phyloP scores from a whole-genome alignment of 73 alveolate species.

The Stentor coeruleus region DNA sequence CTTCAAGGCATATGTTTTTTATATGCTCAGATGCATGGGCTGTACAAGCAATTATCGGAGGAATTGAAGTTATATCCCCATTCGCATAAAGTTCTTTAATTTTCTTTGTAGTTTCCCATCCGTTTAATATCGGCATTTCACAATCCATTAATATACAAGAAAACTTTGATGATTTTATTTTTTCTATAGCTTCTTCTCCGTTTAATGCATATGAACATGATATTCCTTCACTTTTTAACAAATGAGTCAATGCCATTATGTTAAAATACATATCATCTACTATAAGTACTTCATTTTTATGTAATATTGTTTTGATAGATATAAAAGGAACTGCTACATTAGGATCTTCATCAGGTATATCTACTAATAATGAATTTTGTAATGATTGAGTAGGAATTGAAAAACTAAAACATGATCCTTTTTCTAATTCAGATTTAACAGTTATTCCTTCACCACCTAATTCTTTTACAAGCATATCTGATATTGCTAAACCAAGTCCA shows the following conservation, averaged over 20 bases:
- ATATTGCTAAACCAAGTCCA: not conserved
- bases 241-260: not conserved
- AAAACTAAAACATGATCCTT: no score
- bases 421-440: no score
- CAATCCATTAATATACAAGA: no score
- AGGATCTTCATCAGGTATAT: no score
- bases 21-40: not conserved
- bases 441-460: no score
- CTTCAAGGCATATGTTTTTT: not conserved
- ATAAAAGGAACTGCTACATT: no score
- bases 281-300: no score
- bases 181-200: not conserved
- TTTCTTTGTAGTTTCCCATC: not conserved
- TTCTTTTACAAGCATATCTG: not conserved
- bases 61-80: not conserved
- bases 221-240: not conserved
- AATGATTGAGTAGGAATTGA: no score
- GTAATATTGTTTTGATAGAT: no score
- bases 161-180: no score
- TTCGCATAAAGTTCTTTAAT: not conserved
- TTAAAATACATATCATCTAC: not conserved
- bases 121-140: not conserved
- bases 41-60: not conserved
- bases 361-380: no score
- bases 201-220: not conserved